Conservation (phyloP, 2,329 filamentous ascomycete species). For the Ceratocystis colombiana region DNA sequence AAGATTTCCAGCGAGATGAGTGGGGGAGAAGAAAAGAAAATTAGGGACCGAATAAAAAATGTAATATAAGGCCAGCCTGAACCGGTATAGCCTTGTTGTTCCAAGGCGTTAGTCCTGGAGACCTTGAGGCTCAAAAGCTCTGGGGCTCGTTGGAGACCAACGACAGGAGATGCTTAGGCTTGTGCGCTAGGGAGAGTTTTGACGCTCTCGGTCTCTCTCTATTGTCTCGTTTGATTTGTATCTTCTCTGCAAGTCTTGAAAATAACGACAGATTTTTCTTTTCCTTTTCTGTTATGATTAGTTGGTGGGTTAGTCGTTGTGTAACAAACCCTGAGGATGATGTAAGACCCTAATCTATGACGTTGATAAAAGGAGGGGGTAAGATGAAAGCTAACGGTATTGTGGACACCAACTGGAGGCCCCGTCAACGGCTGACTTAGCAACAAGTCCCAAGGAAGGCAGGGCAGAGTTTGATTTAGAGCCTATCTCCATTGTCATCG, state of each 20-base stretch:
- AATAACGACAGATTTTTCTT: neutral
- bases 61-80: neutral
- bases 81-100: neutral
- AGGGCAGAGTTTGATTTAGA: too few species aligned
- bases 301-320: neutral
- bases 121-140: constrained; percentile 2
- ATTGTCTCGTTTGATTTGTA: neutral
- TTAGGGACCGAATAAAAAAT: neutral
- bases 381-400: neutral
- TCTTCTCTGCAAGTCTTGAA: neutral
- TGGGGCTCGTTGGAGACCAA: neutral
- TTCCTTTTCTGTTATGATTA: neutral
- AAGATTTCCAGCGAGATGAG: neutral
- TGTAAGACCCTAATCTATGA: neutral
- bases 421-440: neutral
- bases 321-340: neutral
- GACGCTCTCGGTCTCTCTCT: too few species aligned
- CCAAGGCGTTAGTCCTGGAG: neutral
- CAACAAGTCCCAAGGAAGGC: neutral
- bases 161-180: neutral
- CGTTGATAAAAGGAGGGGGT: neutral
- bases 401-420: neutral
- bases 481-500: too few species aligned
- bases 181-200: neutral
- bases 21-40: neutral